A percentile compares a stretch with the other conserved stretches of the same genome.
Evolutionary conservation across 2,329 filamentous ascomycete species (phyloP).

Genomic region (Xylariales sp.): DNA sequence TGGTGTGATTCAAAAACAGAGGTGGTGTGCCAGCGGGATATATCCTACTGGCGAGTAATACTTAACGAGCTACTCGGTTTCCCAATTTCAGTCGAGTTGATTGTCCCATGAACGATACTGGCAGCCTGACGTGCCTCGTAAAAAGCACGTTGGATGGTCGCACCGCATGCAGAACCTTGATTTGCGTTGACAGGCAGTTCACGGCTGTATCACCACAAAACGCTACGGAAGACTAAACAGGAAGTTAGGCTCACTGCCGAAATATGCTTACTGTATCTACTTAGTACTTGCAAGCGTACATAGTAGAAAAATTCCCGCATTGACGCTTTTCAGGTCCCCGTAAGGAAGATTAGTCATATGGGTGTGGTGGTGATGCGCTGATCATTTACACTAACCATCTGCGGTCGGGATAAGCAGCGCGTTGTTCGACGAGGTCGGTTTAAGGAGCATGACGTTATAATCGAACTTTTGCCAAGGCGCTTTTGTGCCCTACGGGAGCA

Average conservation of each 20-base stretch:
- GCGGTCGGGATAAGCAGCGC: not conserved
- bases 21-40: slow-evolving; percentile 30
- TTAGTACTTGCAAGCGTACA: not conserved
- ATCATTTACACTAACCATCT: not conserved
- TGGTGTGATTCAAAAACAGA: slow-evolving; percentile 6
- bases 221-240: no score
- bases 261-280: not conserved
- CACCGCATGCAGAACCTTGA: no score
- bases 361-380: not conserved
- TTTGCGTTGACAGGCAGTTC: no score
- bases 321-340: not conserved
- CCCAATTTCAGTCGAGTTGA: not conserved
- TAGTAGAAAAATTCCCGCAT: not conserved
- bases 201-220: no score
- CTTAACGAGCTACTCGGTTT: slow-evolving; percentile 1
- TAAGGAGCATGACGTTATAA: not conserved
- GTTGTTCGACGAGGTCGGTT: not conserved
- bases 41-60: not conserved
- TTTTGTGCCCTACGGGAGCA: not conserved
- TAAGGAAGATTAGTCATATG: slow-evolving; percentile 10
- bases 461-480: slow-evolving; percentile 3
- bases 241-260: not conserved
- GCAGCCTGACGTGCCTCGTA: no score
- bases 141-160: no score
- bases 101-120: no score